phyloP scores from a whole-genome alignment of 306 rosid genomes.

The Vachellia pachyceras region DNA sequence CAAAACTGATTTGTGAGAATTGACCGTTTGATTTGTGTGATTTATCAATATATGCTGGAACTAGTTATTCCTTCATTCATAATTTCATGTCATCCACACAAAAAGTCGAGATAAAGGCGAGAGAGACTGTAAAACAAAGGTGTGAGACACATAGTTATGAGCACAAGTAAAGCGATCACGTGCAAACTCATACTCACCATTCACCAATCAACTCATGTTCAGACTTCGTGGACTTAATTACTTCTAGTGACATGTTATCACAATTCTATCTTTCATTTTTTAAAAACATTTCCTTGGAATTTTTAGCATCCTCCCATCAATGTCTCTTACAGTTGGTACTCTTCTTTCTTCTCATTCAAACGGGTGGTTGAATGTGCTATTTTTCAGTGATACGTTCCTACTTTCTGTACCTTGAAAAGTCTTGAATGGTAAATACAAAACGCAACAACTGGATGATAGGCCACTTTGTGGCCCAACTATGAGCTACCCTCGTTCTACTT shows the following conservation, averaged over 20 bases:
- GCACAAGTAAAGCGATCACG: neutral
- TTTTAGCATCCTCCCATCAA: neutral
- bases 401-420: conserved; percentile 1
- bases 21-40: neutral
- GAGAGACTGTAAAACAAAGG: neutral
- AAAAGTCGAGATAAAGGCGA: neutral
- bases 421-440: conserved; percentile 30
- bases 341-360: neutral
- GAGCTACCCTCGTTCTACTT: neutral
- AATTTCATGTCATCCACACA: neutral
- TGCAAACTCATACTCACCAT: neutral
- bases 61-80: neutral
- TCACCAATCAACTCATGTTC: neutral
- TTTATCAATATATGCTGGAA: neutral
- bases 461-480: conserved; percentile 31
- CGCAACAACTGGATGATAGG: neutral
- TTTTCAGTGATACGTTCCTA: conserved; percentile 28
- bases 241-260: neutral
- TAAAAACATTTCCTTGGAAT: neutral
- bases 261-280: neutral
- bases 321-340: neutral
- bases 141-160: neutral
- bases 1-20: neutral
- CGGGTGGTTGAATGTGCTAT: conserved; percentile 11
- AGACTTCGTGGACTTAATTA: neutral